Evolutionary conservation across 176 grass and related monocot genomes (phyloP).

Genomic region (Raddia guianensis): DNA sequence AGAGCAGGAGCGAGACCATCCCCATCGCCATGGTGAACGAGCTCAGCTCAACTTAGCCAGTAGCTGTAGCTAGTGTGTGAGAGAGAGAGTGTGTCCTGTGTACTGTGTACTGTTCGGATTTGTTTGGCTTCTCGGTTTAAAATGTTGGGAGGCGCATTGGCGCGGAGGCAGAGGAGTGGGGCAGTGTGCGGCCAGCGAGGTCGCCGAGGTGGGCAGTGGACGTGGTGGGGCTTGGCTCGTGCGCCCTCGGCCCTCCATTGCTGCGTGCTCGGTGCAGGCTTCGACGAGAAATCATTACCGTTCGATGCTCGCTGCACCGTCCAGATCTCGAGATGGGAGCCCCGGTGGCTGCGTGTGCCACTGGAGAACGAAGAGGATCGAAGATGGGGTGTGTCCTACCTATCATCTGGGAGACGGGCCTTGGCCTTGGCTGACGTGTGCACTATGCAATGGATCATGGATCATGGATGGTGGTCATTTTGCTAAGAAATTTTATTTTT

Average conservation of each 20-base stretch:
- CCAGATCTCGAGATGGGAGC: background rate
- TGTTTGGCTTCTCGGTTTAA: conserved; percentile 26
- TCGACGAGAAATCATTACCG: background rate
- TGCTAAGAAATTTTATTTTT: no score
- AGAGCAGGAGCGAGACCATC: background rate
- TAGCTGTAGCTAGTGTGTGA: background rate
- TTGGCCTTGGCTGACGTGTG: no score
- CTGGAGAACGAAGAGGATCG: background rate
- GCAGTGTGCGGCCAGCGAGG: conserved; percentile 37
- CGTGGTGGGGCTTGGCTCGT: background rate
- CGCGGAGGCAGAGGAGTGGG: conserved; percentile 58
- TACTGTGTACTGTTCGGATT: conserved; percentile 12
- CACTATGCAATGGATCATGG: no score
- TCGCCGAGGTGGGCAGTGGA: conserved; percentile 43
- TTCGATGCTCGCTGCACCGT: background rate
- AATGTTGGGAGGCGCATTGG: conserved; percentile 40
- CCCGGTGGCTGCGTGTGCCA: background rate
- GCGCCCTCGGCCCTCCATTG: conserved; percentile 9
- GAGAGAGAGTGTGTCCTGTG: conserved; percentile 8
- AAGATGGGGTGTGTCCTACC: no score
- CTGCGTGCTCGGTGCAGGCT: background rate
- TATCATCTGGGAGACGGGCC: no score
- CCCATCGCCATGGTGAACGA: conserved; percentile 6
- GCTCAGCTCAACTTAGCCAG: conserved; percentile 2
- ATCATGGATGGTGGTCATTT: no score